Evolutionary conservation across 1,284 basidiomycete species (phyloP).

Genomic region (Fomitiporia mediterranea): DNA sequence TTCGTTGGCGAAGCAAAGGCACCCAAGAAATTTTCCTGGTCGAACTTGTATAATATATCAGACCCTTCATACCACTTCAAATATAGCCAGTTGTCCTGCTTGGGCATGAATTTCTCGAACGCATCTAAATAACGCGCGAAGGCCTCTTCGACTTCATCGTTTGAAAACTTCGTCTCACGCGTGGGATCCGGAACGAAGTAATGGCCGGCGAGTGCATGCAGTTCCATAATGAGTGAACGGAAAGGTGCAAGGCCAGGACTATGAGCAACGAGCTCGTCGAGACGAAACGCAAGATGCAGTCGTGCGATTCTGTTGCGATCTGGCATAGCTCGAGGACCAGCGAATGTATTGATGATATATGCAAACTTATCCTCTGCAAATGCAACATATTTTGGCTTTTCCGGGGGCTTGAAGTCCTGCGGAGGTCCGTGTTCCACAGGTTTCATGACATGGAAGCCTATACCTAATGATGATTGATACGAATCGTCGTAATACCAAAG

Average conservation of each 20-base stretch:
- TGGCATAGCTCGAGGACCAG: not conserved
- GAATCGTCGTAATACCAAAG: too few relatives aligned
- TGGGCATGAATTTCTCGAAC: slow-evolving; percentile 2
- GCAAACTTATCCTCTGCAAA: slow-evolving; percentile 1
- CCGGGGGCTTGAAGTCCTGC: not conserved
- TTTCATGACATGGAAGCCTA: not conserved
- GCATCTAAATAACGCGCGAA: slow-evolving; percentile 8
- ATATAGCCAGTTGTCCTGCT: slow-evolving; percentile 1
- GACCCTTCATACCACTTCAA: slow-evolving; percentile 1
- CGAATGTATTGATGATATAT: not conserved
- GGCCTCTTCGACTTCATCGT: not conserved
- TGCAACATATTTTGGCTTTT: not conserved
- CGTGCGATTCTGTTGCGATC: not conserved
- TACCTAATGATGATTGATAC: too few relatives aligned
- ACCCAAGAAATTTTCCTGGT: not conserved
- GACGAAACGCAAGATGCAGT: not conserved
- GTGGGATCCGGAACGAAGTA: not conserved
- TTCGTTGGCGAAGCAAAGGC: not conserved
- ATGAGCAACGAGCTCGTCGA: not conserved
- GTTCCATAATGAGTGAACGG: not conserved
- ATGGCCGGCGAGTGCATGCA: not conserved
- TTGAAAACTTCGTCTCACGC: not conserved
- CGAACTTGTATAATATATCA: not conserved
- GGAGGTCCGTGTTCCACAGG: not conserved
- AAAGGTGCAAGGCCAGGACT: not conserved